Conservation (phyloP, 1,284 basidiomycete species). For the Ceratobasidium sp. region DNA sequence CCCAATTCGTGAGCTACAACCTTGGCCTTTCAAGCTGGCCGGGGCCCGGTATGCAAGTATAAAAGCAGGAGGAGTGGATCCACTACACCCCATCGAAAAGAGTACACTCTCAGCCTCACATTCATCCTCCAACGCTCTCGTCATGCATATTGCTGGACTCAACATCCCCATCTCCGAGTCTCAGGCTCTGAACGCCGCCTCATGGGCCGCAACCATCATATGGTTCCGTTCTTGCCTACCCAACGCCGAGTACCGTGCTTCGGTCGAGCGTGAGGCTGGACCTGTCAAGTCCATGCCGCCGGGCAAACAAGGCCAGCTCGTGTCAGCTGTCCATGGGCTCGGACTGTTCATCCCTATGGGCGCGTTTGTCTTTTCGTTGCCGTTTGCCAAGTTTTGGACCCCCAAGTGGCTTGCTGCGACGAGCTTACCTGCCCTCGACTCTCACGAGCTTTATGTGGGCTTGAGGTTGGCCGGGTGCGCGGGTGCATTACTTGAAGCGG, state of each 20-base stretch:
- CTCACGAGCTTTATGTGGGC: constrained; percentile 18
- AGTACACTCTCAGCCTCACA: not conserved
- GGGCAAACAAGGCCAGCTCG: constrained; percentile 26
- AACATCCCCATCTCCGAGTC: constrained; percentile 29
- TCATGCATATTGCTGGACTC: constrained; percentile 36
- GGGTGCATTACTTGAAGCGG: not conserved
- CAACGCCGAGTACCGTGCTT: not conserved
- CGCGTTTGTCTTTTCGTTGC: constrained; percentile 24
- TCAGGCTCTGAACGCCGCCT: constrained; percentile 25
- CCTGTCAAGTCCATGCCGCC: constrained; percentile 27
- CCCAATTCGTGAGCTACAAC: not conserved
- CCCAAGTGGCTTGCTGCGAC: constrained; percentile 8
- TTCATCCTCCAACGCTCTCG: not conserved
- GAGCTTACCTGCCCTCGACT: not conserved
- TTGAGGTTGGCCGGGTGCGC: constrained; percentile 28
- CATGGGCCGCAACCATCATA: constrained; percentile 22
- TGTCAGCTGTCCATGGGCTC: constrained; percentile 32
- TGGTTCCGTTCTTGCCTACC: constrained; percentile 17
- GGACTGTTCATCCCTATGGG: constrained; percentile 30
- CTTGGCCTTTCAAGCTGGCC: not conserved
- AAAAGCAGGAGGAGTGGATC: not conserved
- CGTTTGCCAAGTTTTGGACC: constrained; percentile 9
- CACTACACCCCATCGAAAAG: constrained; percentile 7
- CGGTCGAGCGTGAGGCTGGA: constrained; percentile 23
- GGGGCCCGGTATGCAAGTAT: not conserved